Percentiles rank a stretch among this genome's conserved stretches.
phyloP scores from a whole-genome alignment of 1,139 yeast genomes.

The Blastobotrys proliferans region DNA sequence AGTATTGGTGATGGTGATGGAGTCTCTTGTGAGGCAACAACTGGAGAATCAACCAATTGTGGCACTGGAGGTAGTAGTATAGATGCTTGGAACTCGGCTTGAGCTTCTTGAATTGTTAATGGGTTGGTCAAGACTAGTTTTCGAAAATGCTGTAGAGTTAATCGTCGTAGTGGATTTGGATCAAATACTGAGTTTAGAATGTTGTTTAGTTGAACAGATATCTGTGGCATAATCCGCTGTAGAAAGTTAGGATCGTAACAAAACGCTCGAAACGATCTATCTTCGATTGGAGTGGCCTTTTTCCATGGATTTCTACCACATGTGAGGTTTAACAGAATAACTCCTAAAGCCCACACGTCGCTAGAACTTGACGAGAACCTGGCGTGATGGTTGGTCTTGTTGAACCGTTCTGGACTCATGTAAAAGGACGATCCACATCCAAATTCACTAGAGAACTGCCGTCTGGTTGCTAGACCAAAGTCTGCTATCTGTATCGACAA shows the following conservation, averaged over 20 bases:
- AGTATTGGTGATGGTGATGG: not conserved
- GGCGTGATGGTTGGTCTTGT: not conserved
- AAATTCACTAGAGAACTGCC: slow-evolving; percentile 56
- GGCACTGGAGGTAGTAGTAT: not conserved
- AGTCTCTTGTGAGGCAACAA: not conserved
- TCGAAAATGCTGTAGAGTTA: slow-evolving; percentile 46
- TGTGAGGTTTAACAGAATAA: slow-evolving; percentile 70
- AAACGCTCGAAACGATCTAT: slow-evolving; percentile 53
- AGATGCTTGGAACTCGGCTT: not conserved
- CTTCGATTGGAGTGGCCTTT: slow-evolving; percentile 60
- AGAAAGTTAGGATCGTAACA: slow-evolving; percentile 49
- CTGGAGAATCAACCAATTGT: not conserved
- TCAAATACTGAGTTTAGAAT: slow-evolving; percentile 54
- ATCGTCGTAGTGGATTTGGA: slow-evolving; percentile 62
- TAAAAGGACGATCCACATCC: slow-evolving; percentile 87
- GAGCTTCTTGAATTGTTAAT: slow-evolving; percentile 5
- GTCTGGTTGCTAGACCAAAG: slow-evolving; percentile 75
- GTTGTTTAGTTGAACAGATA: slow-evolving; percentile 55
- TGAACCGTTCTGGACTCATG: slow-evolving; percentile 88
- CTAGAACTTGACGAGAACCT: slow-evolving; percentile 56
- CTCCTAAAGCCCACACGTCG: slow-evolving; percentile 87
- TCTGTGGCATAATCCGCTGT: slow-evolving; percentile 55
- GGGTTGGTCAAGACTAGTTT: slow-evolving; percentile 24
- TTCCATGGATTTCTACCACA: slow-evolving; percentile 93
- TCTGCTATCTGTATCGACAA: slow-evolving; percentile 66